phyloP scores from a whole-genome alignment of 495 filamentous ascomycete species.

The Aspergillus nidulans region DNA sequence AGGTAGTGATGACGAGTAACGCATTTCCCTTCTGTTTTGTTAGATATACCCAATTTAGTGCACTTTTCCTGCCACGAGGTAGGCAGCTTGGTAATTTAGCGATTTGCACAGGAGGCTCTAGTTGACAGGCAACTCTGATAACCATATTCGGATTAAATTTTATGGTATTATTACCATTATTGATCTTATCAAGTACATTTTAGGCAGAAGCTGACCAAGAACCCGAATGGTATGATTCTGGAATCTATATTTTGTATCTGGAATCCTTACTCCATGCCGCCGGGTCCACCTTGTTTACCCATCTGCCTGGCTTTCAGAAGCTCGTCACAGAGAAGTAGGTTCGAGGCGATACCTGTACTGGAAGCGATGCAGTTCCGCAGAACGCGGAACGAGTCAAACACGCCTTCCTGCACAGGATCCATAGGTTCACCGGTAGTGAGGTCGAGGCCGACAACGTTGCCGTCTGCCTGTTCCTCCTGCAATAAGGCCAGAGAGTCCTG shows the following conservation, averaged over 20 bases:
- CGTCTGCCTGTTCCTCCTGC: constrained; percentile 79
- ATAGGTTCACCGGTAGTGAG: constrained; percentile 83
- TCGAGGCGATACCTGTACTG: constrained; percentile 90
- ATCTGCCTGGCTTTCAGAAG: constrained; percentile 96
- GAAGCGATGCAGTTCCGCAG: constrained; percentile 89
- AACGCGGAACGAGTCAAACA: constrained; percentile 95
- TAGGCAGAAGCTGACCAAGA: background rate
- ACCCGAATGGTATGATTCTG: constrained; percentile 2
- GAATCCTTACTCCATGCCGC: constrained; percentile 43
- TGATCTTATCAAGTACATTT: background rate
- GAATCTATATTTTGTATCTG: constrained; percentile 15
- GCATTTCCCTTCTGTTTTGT: background rate
- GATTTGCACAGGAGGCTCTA: background rate
- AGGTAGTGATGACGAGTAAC: constrained; percentile 14
- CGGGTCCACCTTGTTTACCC: constrained; percentile 49
- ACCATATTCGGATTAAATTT: background rate
- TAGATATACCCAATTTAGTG: background rate
- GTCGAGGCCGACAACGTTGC: constrained; percentile 82
- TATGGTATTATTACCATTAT: background rate
- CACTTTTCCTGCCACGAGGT: background rate
- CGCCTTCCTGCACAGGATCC: constrained; percentile 89
- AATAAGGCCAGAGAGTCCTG: constrained; percentile 84
- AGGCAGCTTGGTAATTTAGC: background rate
- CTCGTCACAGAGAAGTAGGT: constrained; percentile 94
- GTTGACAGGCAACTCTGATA: background rate